Evolutionary conservation across 176 grass and related monocot species (phyloP), one percentile per base, ranked within the genome.

Genomic region (Bromus sterilis): DNA sequence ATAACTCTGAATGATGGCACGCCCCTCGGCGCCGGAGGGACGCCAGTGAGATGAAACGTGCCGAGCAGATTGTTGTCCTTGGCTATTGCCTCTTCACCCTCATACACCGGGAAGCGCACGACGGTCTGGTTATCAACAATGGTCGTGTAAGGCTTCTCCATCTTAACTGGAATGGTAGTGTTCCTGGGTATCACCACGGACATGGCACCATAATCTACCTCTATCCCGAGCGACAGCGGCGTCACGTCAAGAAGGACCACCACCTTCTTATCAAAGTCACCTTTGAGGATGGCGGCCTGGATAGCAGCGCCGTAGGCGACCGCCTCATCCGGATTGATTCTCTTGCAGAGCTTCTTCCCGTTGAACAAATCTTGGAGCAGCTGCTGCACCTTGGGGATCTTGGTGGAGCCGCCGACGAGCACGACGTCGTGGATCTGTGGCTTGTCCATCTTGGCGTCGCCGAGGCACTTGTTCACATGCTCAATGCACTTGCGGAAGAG

Each of bases 251-350:
- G 61, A 0, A 64, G 30, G 30, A 1, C 1, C 61, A 20, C 3
- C 16, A 0, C 7, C 60, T 33, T 18, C 60, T 63, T 2, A 2
- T 0, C 0, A 14, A 8, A 1, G 1, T 63, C 15, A 14, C 15
- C 60, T 7, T 1, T 28, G 30, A 64, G 30, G 60, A 32, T 32
- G 29, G 60, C 61, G 1, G 94, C 94, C 56, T 93, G 86, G 4
- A 97, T 71, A 0, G 94, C 86, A 42, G 91, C 94, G 2, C 89
- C 94, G 20, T 89, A 91, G 0, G 94, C 91, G 0, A 97, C 94
- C 1, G 94, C 94, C 84, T 97, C 94, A 9, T 97, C 94, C 0
- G 94, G 94, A 60, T 97, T 97, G 69, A 93, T 97, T 40, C 64
- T 93, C 71, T 91, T 93, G 86, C 94, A 97, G 3, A 97, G 86